These are phyloP conservation scores for Suillus clintonianus DNA, from an alignment of 768 basidiomycete genomes.

Conservation along the genomic window DNA sequence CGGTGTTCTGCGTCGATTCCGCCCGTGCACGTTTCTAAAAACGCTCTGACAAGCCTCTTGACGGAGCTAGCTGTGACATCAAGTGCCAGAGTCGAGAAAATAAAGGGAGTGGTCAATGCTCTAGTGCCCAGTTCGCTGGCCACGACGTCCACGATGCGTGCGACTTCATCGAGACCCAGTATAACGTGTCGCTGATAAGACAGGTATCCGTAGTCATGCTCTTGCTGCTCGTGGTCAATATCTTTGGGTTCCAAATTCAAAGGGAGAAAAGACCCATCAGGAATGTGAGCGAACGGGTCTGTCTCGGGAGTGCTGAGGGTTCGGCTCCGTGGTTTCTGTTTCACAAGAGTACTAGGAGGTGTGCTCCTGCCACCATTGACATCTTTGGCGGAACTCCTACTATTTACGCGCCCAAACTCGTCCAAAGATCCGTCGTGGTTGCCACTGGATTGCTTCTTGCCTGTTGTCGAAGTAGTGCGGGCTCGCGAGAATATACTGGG, in stretches of 20 bases:
- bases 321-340: slow-evolving; percentile 43
- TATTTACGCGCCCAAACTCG: slow-evolving; percentile 66
- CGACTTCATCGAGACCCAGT: slow-evolving; percentile 73
- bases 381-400: slow-evolving; percentile 43
- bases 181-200: slow-evolving; percentile 73
- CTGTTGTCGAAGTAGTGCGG: slow-evolving; percentile 60
- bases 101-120: slow-evolving; percentile 85
- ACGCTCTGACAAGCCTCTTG: slow-evolving; percentile 76
- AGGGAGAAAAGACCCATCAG: slow-evolving; percentile 55
- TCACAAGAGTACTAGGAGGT: slow-evolving; percentile 13
- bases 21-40: slow-evolving; percentile 62
- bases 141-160: slow-evolving; percentile 69
- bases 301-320: slow-evolving; percentile 41
- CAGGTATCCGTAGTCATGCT: slow-evolving; percentile 70
- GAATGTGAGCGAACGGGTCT: slow-evolving; percentile 40
- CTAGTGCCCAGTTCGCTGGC: slow-evolving; percentile 69
- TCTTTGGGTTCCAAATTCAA: slow-evolving; percentile 51
- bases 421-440: slow-evolving; percentile 39
- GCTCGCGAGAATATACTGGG: slow-evolving; percentile 74
- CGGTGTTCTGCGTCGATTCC: slow-evolving; percentile 47
- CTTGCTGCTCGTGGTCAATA: slow-evolving; percentile 39
- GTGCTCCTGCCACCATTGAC: slow-evolving; percentile 22
- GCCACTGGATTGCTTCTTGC: slow-evolving; percentile 37
- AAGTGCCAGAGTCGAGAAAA: slow-evolving; percentile 87
- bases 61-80: slow-evolving; percentile 79